Conservation (phyloP, 2,329 filamentous ascomycete genomes). For the Westerdykella ornata region DNA sequence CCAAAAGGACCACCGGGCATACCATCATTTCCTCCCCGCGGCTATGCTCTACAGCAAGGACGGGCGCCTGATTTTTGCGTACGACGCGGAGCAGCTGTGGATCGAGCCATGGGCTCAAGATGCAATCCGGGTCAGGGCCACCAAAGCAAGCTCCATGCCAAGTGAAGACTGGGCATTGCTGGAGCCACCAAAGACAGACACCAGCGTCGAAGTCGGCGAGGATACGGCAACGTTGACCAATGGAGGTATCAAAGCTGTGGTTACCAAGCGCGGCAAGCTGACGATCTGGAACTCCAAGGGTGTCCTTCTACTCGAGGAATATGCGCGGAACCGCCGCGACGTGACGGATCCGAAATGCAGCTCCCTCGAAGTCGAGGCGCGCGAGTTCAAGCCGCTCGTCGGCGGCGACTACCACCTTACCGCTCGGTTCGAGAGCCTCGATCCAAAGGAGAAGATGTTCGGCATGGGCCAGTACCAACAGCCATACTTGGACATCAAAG, state of each 20-base stretch:
- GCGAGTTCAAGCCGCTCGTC: slow-evolving; percentile 51
- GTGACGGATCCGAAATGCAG: slow-evolving; percentile 53
- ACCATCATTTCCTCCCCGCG: neutral
- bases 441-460: slow-evolving; percentile 54
- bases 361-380: slow-evolving; percentile 50
- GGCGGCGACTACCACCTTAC: slow-evolving; percentile 54
- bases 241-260: slow-evolving; percentile 44
- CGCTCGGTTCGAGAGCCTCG: slow-evolving; percentile 51
- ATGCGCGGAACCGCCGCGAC: slow-evolving; percentile 46
- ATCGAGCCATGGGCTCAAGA: slow-evolving; percentile 47
- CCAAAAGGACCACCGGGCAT: neutral
- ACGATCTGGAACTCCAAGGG: slow-evolving; percentile 42
- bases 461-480: slow-evolving; percentile 67
- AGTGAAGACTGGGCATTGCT: slow-evolving; percentile 24
- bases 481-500: slow-evolving; percentile 56
- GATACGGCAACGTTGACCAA: slow-evolving; percentile 42
- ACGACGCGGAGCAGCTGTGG: slow-evolving; percentile 45
- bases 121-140: slow-evolving; percentile 45
- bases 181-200: neutral
- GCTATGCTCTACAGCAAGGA: slow-evolving; percentile 41
- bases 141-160: slow-evolving; percentile 32
- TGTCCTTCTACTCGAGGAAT: slow-evolving; percentile 48
- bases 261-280: slow-evolving; percentile 47
- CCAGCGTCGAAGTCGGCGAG: slow-evolving; percentile 11
- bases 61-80: slow-evolving; percentile 55